A percentile compares a stretch with the other conserved stretches of the same genome.
These are phyloP conservation scores for Tetrahymena borealis DNA, from an alignment of 73 alveolate species.

Conservation along the genomic window DNA sequence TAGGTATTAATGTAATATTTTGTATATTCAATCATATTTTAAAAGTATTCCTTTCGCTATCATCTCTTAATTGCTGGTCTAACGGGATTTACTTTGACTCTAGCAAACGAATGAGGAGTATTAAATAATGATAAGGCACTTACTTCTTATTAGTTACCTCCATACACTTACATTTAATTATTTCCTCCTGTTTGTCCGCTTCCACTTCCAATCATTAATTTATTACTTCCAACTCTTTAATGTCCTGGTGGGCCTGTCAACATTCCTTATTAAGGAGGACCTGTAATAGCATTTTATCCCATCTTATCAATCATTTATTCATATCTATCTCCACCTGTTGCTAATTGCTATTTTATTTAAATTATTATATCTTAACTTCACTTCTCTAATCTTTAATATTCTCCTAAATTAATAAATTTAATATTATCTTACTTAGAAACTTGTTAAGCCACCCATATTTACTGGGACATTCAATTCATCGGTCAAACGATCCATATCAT, in stretches of 20 bases:
- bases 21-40: neutral
- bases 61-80: neutral
- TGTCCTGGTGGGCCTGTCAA: neutral
- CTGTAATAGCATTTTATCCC: neutral
- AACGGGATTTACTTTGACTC: neutral
- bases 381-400: neutral
- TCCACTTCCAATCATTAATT: neutral
- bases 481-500: constrained; percentile 44
- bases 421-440: constrained; percentile 11
- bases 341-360: neutral
- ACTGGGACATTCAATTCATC: constrained; percentile 42
- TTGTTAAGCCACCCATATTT: constrained; percentile 55
- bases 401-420: neutral
- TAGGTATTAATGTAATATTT: too few relatives aligned
- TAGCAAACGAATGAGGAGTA: neutral
- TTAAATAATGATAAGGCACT: neutral
- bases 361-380: neutral
- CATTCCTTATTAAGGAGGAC: neutral
- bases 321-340: neutral
- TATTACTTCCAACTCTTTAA: neutral
- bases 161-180: neutral
- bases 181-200: neutral
- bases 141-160: neutral
- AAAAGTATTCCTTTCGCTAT: too few relatives aligned
- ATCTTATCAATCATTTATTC: neutral